Evolutionary conservation across 176 grass and related monocot species (phyloP), one percentile per base, ranked within the genome.

Genomic region (Aechmea fasciata): DNA sequence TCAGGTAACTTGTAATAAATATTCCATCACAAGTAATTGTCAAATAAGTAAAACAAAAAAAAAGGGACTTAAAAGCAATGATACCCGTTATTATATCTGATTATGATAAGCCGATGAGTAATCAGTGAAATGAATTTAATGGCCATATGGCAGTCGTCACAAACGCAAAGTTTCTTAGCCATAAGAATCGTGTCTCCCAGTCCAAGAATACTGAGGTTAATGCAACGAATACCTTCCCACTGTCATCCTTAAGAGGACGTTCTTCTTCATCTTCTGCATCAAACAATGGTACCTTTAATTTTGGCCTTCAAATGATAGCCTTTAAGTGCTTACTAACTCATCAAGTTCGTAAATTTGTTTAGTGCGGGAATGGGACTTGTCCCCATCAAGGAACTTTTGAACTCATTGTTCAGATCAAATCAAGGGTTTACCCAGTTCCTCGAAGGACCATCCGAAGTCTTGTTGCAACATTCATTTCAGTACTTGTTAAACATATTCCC

Each of bases 261-360:
- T 91, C 83, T 61, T 90, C 83, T 67, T 87, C 88, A 2, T 76
- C 75, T 78, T 91, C 84, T 76, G 81, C 64, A 52, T 87, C 88
- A 61, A 87, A 87, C 78, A 91, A 81, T 53, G 86, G 81, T 52
- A 87, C 88, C 64, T 87, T 75, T 0, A 81, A 86, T 62, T 74
- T 87, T 12, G 84, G 84, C 73, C 75, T 67, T 50, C 81, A 91
- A 11, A 81, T 84, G 59, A 78, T 75, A 53, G 66, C 62, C 72
- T 87, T 91, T 79, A 91, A 70, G 66, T 76, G 63, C 78, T 73
- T 77, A 47, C 68, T 54, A 91, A 79, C 14, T 84, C 78, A 79
- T 82, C 75, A 0, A 91, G 84, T 59, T 87, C 66, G 23, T 8
- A 51, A 79, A 91, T 87, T 66, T 81, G 65, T 72, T 77, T 72